Base-by-base conservation (phyloP, 805 yeast species). In the Nakazawaea ishiwadae region DNA sequence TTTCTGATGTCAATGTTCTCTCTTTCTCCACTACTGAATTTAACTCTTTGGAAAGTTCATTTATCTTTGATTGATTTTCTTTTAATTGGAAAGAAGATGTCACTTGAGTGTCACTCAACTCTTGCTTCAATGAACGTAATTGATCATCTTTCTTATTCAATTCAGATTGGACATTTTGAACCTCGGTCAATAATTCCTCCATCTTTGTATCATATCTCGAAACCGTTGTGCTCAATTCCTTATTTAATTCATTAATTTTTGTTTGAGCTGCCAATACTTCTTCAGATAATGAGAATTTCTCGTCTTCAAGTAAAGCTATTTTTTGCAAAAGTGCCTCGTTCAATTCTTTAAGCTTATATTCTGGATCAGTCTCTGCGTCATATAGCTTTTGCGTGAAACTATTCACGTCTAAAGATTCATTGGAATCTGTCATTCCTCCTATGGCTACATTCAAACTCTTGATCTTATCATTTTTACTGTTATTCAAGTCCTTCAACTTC, bases 1-100 rank as follows among this genome's bases (percentile, higher is more conserved):
- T 69, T 47, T 73, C 77, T 7, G 75, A 67, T 15, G 64, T 65
- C 29, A 68, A 50, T 1, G 62, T 48, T 29, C 76, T 51, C 44
- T 71, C 74, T 47, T 67, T 69, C 11, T 70, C 70, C 2, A 67
- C 63, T 0, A 75, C 68, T 18, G 39, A 41, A 16, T 44, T 34
- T 29, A 53, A 38, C 8, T 53, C 47, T 2, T 40, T 27, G 11
- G 45, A 37, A 23, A 50, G 37, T 15, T 47, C 37, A 1, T 37
- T 37, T 19, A 46, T 40, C 12, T 46, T 19, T 3, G 15, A 11
- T 8, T 39, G 31, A 8, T 47, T 19, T 11, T 40, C 30, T 3
- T 38, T 14, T 15, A 11, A 23, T 23, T 24, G n/a, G 15, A 32
- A 15, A 7, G 26, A 32, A 18, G 54, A 3, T 60, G 43, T 23